Evolutionary conservation across 352 stramenopile genomes (phyloP).

Genomic region (Globisporangium nagaii): DNA sequence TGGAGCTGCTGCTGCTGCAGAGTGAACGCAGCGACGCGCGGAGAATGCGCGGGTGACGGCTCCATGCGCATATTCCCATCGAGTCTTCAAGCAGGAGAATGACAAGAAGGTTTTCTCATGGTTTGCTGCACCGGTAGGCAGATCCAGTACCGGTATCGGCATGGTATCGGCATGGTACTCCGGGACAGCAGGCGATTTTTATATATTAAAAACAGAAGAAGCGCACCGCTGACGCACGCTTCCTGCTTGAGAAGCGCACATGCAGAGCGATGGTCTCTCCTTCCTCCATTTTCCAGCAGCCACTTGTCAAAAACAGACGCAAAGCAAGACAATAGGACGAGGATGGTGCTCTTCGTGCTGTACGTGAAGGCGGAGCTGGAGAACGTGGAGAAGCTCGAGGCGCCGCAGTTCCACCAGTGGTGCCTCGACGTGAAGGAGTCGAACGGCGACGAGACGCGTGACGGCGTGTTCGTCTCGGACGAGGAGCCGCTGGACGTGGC

Average conservation of each 20-base stretch:
- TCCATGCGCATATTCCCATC: too few species aligned
- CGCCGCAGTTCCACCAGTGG: slow-evolving; percentile 68
- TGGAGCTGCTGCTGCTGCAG: not conserved
- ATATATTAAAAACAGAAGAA: too few species aligned
- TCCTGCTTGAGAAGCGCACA: too few species aligned
- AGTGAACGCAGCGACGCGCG: not conserved
- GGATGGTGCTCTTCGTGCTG: slow-evolving; percentile 83
- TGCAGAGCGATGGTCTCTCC: too few species aligned
- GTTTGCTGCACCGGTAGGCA: too few species aligned
- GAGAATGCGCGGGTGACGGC: not conserved
- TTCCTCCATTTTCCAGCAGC: not conserved
- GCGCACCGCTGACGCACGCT: too few species aligned
- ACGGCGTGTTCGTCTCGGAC: slow-evolving; percentile 79
- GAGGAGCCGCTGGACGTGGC: slow-evolving; percentile 71
- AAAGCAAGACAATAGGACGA: slow-evolving; percentile 2
- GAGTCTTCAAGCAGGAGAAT: too few species aligned
- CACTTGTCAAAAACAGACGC: not conserved
- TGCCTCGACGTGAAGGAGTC: slow-evolving; percentile 83
- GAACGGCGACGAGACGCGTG: slow-evolving; percentile 65
- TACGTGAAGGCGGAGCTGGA: slow-evolving; percentile 86
- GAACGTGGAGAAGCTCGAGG: slow-evolving; percentile 74
- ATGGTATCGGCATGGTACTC: too few species aligned
- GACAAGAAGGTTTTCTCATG: too few species aligned
- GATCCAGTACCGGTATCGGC: too few species aligned
- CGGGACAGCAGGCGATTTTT: too few species aligned